Conservation (phyloP, 768 basidiomycete genomes). For the Leucocoprinus birnbaumii region DNA sequence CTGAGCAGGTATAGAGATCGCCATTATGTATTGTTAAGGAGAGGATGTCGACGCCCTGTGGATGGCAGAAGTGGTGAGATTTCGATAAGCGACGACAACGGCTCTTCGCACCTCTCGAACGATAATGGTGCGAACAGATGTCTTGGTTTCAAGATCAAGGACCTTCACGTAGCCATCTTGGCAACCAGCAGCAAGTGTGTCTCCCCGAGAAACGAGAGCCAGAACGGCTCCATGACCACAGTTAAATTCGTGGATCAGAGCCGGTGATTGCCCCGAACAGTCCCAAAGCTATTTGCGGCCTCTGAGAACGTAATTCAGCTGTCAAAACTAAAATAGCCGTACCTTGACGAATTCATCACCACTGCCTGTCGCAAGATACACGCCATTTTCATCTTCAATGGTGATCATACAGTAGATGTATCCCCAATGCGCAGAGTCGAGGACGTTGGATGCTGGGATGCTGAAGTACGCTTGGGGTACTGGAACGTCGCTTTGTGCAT, state of each 20-base stretch:
- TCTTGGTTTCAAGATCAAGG: constrained; percentile 87
- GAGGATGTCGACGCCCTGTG: constrained; percentile 75
- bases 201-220: constrained; percentile 70
- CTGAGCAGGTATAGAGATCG: constrained; percentile 62
- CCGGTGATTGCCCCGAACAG: constrained; percentile 41
- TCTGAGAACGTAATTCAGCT: not conserved
- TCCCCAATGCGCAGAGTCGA: constrained; percentile 91
- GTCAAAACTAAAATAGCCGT: not conserved
- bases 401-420: constrained; percentile 84
- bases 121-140: constrained; percentile 82
- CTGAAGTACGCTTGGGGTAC: constrained; percentile 40
- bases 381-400: constrained; percentile 24
- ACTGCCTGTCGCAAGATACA: constrained; percentile 76
- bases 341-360: constrained; percentile 93
- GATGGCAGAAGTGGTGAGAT: not conserved
- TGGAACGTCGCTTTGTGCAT: constrained; percentile 19
- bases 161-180: constrained; percentile 94
- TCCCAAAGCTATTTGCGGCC: constrained; percentile 58
- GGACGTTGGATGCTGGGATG: constrained; percentile 67
- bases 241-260: constrained; percentile 61
- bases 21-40: constrained; percentile 70
- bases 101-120: constrained; percentile 62
- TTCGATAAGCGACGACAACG: not conserved
- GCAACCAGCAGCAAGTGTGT: constrained; percentile 88
- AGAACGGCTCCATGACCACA: constrained; percentile 80